Evolutionary conservation across 2,329 filamentous ascomycete species (phyloP).

Genomic region (Trichoderma sp.): DNA sequence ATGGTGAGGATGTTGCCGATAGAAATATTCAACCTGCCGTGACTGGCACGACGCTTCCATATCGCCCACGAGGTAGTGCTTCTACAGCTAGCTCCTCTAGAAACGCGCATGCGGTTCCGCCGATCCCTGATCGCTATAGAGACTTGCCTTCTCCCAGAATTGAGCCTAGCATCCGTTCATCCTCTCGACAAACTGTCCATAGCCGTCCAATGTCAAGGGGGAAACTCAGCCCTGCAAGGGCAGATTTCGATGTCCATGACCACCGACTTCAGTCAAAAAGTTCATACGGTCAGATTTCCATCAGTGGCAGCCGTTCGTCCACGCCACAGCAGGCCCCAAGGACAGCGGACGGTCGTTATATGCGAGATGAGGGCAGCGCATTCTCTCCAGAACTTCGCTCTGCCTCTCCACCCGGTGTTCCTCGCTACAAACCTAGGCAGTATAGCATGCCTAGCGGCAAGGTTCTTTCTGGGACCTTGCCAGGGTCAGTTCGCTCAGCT

Average conservation of each 20-base stretch:
- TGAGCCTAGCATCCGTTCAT: neutral
- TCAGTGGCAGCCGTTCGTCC: neutral
- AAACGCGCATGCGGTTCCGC: neutral
- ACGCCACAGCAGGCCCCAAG: slow-evolving; percentile 6
- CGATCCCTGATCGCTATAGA: neutral
- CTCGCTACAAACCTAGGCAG: slow-evolving; percentile 17
- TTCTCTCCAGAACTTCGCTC: neutral
- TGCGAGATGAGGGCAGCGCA: slow-evolving; percentile 9
- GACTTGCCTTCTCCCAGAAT: neutral
- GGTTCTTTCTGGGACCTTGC: neutral
- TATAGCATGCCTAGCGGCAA: slow-evolving; percentile 14
- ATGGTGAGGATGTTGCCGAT: slow-evolving; percentile 64
- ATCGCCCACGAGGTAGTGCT: slow-evolving; percentile 9
- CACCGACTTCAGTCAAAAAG: neutral
- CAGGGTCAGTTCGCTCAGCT: slow-evolving; percentile 18
- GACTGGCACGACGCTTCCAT: neutral
- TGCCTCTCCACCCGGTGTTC: slow-evolving; percentile 16
- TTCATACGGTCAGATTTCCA: slow-evolving; percentile 14
- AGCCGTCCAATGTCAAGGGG: neutral
- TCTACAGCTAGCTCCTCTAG: slow-evolving; percentile 7
- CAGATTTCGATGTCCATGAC: neutral
- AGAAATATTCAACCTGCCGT: slow-evolving; percentile 45
- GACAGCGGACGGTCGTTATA: slow-evolving; percentile 13
- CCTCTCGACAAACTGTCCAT: neutral
- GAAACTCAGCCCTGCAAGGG: neutral